Percentiles rank a stretch among this genome's conserved stretches.
Evolutionary conservation across 768 basidiomycete species (phyloP).

Genomic region (Russula abietina): DNA sequence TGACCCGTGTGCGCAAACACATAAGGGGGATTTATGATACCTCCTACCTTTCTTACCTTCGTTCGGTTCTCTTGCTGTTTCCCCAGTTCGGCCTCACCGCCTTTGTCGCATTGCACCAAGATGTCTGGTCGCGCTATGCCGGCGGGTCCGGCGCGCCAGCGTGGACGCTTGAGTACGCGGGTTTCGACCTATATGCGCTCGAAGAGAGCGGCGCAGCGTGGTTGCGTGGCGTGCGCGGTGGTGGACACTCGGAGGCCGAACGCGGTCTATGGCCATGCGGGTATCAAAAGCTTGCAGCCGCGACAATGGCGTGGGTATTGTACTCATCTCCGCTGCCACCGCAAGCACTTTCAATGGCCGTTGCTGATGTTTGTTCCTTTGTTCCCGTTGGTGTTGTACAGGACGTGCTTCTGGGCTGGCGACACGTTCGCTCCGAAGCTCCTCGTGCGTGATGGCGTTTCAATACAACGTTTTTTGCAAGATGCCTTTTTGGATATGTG

Average conservation of each 20-base stretch:
- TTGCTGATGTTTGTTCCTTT: neutral
- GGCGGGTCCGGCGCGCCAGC: constrained; percentile 96
- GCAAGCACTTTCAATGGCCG: neutral
- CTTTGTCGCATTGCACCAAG: constrained; percentile 83
- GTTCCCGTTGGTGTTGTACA: constrained; percentile 28
- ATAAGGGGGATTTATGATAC: constrained; percentile 75
- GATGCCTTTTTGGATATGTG: constrained; percentile 75
- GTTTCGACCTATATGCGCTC: constrained; percentile 75
- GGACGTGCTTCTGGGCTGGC: constrained; percentile 92
- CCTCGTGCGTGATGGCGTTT: constrained; percentile 46
- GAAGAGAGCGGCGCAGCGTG: constrained; percentile 86
- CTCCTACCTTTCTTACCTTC: constrained; percentile 78
- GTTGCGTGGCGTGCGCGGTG: constrained; percentile 70
- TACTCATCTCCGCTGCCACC: constrained; percentile 20
- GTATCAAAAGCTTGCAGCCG: constrained; percentile 87
- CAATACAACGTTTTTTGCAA: constrained; percentile 81
- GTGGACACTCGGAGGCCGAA: constrained; percentile 70
- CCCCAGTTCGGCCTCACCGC: constrained; percentile 68
- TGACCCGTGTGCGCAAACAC: neutral
- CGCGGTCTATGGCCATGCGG: constrained; percentile 90
- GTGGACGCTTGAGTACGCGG: constrained; percentile 85
- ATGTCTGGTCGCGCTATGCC: constrained; percentile 92
- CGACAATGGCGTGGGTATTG: constrained; percentile 76
- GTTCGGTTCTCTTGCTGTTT: constrained; percentile 56
- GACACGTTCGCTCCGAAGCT: constrained; percentile 79